These are phyloP conservation scores for Malus fusca DNA, from an alignment of 306 rosid species.

Conservation along the genomic window DNA sequence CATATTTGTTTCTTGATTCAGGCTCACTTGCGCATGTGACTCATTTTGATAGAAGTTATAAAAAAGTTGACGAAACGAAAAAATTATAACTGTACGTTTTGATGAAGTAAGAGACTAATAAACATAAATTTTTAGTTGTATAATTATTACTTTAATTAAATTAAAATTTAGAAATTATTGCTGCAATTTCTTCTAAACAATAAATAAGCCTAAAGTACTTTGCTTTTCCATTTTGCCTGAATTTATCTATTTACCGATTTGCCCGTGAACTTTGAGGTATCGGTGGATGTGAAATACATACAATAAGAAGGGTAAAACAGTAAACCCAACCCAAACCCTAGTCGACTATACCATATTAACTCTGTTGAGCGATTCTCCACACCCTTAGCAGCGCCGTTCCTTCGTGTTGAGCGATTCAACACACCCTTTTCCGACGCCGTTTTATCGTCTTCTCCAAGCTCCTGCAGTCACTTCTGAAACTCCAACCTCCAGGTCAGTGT, in stretches of 20 bases:
- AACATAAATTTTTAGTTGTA: rapidly evolving
- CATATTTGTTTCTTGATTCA: rapidly evolving
- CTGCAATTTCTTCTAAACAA: too few relatives aligned
- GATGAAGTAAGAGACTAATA: rapidly evolving
- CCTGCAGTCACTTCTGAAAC: not conserved
- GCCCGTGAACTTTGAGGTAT: not conserved
- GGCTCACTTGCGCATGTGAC: rapidly evolving
- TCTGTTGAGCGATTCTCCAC: not conserved
- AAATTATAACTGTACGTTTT: rapidly evolving
- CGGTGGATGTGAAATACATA: not conserved
- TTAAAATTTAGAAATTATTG: too few relatives aligned
- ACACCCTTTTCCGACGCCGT: not conserved
- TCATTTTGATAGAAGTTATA: rapidly evolving
- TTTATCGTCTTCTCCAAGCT: not conserved
- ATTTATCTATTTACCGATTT: too few relatives aligned
- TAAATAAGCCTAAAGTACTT: too few relatives aligned
- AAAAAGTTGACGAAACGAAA: rapidly evolving
- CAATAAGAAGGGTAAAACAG: not conserved
- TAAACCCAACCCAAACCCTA: not conserved
- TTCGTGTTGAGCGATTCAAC: not conserved
- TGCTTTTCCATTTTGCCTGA: too few relatives aligned
- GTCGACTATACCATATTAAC: not conserved
- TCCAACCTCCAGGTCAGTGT: not conserved
- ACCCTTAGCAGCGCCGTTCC: not conserved
- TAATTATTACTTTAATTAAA: too few relatives aligned